These are phyloP conservation scores for Aspergillus hancockii DNA, from an alignment of 495 filamentous ascomycete genomes.

Conservation along the genomic window DNA sequence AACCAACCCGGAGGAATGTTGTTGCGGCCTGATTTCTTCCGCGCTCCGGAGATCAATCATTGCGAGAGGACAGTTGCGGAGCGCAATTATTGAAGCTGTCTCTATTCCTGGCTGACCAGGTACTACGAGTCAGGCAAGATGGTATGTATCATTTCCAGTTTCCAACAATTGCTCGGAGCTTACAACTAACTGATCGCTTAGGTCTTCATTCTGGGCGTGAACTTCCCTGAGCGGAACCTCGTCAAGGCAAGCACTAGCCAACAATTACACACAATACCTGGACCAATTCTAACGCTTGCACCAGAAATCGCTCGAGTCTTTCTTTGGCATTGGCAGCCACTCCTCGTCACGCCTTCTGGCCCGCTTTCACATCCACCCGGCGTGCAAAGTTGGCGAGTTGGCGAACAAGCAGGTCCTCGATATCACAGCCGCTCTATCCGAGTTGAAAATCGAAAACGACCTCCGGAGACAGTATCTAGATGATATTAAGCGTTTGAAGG, in stretches of 20 bases:
- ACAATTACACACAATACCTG: slow-evolving; percentile 7
- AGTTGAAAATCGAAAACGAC: slow-evolving; percentile 94
- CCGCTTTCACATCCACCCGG: slow-evolving; percentile 81
- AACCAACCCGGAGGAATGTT: slow-evolving; percentile 37
- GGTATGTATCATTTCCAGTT: slow-evolving; percentile 23
- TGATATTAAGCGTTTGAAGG: slow-evolving; percentile 82
- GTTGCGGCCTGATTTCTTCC: slow-evolving; percentile 36
- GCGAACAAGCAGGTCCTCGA: slow-evolving; percentile 70
- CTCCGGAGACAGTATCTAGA: slow-evolving; percentile 72
- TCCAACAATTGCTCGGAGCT: not conserved
- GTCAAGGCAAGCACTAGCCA: slow-evolving; percentile 63
- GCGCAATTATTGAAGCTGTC: slow-evolving; percentile 6
- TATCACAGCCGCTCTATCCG: slow-evolving; percentile 79
- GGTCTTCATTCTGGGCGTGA: slow-evolving; percentile 85
- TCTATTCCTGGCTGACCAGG: not conserved
- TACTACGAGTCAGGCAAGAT: slow-evolving; percentile 28
- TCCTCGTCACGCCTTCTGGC: slow-evolving; percentile 75
- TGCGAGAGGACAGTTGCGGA: slow-evolving; percentile 4
- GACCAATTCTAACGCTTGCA: slow-evolving; percentile 19
- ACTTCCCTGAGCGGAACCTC: slow-evolving; percentile 79
- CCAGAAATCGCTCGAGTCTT: slow-evolving; percentile 80
- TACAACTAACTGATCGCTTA: slow-evolving; percentile 19
- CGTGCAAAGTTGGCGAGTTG: slow-evolving; percentile 71
- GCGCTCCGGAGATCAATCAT: slow-evolving; percentile 24
- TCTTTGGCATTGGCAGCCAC: slow-evolving; percentile 85